Conservation (phyloP, 495 filamentous ascomycete genomes). For the Talaromyces stipitatus region DNA sequence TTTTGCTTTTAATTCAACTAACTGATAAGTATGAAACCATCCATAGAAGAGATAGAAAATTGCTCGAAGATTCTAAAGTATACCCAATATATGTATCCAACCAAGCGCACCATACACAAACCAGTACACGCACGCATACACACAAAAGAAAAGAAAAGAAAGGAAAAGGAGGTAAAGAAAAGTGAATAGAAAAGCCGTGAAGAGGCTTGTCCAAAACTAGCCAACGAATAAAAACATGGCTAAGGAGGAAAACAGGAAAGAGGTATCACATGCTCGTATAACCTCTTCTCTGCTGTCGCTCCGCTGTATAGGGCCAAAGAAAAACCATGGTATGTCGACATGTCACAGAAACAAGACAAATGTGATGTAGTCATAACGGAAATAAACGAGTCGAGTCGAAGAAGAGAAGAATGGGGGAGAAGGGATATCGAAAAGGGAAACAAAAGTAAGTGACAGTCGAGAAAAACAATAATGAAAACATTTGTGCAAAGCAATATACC, state of each 20-base stretch:
- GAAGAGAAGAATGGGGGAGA: neutral
- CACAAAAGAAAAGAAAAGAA: neutral
- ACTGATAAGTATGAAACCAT: neutral
- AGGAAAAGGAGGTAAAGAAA: neutral
- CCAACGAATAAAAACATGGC: neutral
- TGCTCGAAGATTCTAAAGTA: conserved; percentile 8
- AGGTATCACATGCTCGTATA: neutral
- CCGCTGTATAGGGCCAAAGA: neutral
- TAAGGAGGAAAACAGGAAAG: neutral
- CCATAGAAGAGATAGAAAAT: neutral
- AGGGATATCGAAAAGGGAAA: neutral
- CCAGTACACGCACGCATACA: neutral
- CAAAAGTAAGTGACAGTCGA: conserved; percentile 3
- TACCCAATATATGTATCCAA: conserved; percentile 8
- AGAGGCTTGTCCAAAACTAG: neutral
- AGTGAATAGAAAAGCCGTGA: neutral
- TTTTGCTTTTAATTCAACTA: conserved; percentile 1
- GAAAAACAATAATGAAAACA: neutral
- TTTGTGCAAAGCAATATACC: conserved; percentile 3
- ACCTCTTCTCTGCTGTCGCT: neutral
- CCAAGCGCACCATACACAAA: conserved; percentile 1
- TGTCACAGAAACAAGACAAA: neutral
- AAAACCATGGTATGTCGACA: neutral
- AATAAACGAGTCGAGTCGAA: neutral
- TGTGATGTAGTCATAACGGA: neutral